Conservation (phyloP, 2,329 filamentous ascomycete species). For the Eutypa lata region DNA sequence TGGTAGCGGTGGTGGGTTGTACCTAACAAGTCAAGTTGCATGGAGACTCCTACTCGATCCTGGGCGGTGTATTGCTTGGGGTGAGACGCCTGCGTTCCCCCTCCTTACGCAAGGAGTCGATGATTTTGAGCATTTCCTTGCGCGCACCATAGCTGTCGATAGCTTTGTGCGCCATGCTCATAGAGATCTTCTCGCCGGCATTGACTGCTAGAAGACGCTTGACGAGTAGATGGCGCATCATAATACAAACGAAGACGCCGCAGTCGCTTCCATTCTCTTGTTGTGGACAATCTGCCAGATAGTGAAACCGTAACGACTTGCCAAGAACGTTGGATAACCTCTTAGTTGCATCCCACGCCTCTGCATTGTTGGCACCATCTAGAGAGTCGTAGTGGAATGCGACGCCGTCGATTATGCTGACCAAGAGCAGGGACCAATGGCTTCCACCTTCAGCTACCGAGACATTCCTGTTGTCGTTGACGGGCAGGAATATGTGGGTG, state of each 20-base stretch:
- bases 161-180: conserved; percentile 85
- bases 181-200: conserved; percentile 81
- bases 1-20: not conserved
- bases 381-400: conserved; percentile 97
- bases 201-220: conserved; percentile 78
- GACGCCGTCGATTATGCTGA: conserved; percentile 82
- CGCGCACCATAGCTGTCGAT: conserved; percentile 77
- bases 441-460: conserved; percentile 81
- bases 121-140: conserved; percentile 88
- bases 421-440: conserved; percentile 92
- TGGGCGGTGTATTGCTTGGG: conserved; percentile 37
- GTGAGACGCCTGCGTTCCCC: conserved; percentile 67
- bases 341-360: conserved; percentile 66
- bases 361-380: conserved; percentile 68
- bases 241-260: conserved; percentile 90
- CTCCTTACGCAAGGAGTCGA: conserved; percentile 82
- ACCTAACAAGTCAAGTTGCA: not conserved
- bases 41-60: conserved; percentile 36
- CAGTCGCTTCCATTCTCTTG: conserved; percentile 94
- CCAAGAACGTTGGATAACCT: conserved; percentile 69
- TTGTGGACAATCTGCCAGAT: conserved; percentile 81
- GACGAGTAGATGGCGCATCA: conserved; percentile 91
- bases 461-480: conserved; percentile 83
- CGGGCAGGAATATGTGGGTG: conserved; percentile 91
- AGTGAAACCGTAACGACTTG: conserved; percentile 68